Base-by-base conservation (phyloP, 2,329 filamentous ascomycete species). In the Colletotrichum spinosum region DNA sequence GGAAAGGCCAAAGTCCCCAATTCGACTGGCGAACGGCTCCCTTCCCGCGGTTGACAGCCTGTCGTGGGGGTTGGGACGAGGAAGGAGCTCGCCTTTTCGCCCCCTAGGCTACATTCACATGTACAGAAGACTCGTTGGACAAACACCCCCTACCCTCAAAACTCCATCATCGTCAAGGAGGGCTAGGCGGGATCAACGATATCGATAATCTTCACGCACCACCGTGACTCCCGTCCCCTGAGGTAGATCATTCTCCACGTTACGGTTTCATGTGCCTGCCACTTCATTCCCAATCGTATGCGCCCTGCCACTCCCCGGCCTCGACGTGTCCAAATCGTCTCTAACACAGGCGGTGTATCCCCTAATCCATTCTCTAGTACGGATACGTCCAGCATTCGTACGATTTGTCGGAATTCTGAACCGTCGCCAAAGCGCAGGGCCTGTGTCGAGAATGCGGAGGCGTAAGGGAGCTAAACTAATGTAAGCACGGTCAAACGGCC, bases 161-260 rank as follows among this genome's bases (percentile, higher is more conserved):
- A 12, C 17, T 33, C 3, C 46, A 50, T 58, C 38, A 37, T 51
- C 55, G 25, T 15, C 39, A 41, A 51, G 44, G 25, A 25, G 25
- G 25, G 25, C 25, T 25, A 25, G 25, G 25, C 25, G 25, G 25
- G 25, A 4, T 25, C 25, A 25, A 25, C 46, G 13, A 55, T 55
- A 42, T 51, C 37, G 54, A 42, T 33, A 41, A 58, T 44, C 17
- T 53, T 44, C 45, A 55, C 8, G 58, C 57, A 46, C 46, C 46
- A 52, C 41, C 51, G 62, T 33, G 34, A 56, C 57, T 65, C 46
- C 51, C 41, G 45, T 62, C 51, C 57, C 51, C 46, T 62, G 58
- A 56, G 35, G 57, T 62, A 65, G 58, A 62, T 56, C 58, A 50
- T 56, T 62, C 62, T 48, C 62, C 62, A 65, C 58, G 62, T 56